Evolutionary conservation across 306 rosid genomes (phyloP).

Genomic region (Prunus padus): DNA sequence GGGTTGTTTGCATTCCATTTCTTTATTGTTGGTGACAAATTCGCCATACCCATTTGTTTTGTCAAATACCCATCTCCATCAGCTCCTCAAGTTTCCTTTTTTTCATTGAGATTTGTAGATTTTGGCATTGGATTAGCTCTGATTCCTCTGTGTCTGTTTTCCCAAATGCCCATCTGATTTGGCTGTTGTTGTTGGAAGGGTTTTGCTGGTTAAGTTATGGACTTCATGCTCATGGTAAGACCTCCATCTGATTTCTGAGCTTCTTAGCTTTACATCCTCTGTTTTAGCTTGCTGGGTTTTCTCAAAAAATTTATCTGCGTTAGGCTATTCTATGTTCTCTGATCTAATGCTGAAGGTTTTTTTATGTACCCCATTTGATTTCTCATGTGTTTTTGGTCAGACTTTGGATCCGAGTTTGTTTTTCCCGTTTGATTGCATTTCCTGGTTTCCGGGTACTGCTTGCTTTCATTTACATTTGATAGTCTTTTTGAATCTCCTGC

Average conservation of each 20-base stretch:
- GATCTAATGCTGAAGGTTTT: constrained; percentile 11
- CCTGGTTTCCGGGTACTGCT: background rate
- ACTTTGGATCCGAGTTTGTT: constrained; percentile 11
- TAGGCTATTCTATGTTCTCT: background rate
- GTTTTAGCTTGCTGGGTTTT: constrained; percentile 20
- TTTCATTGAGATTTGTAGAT: background rate
- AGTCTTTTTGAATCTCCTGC: background rate
- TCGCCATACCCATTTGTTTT: constrained; percentile 13
- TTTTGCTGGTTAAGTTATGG: constrained; percentile 10
- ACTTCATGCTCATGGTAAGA: constrained; percentile 22
- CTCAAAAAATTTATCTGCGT: background rate
- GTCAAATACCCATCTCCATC: constrained; percentile 14
- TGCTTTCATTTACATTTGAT: background rate
- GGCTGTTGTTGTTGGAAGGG: background rate
- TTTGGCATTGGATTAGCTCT: constrained; percentile 16
- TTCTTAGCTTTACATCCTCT: constrained; percentile 11
- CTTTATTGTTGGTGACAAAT: background rate
- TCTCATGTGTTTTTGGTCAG: background rate
- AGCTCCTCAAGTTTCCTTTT: background rate
- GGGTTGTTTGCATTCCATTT: constrained; percentile 13
- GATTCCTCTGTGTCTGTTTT: constrained; percentile 2
- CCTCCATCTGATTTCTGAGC: constrained; percentile 11
- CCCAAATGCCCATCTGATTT: constrained; percentile 8
- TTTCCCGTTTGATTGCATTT: background rate
- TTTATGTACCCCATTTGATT: constrained; percentile 3